Conservation (phyloP, 108 stramenopile species). For the Cyclotella kingstonii region DNA sequence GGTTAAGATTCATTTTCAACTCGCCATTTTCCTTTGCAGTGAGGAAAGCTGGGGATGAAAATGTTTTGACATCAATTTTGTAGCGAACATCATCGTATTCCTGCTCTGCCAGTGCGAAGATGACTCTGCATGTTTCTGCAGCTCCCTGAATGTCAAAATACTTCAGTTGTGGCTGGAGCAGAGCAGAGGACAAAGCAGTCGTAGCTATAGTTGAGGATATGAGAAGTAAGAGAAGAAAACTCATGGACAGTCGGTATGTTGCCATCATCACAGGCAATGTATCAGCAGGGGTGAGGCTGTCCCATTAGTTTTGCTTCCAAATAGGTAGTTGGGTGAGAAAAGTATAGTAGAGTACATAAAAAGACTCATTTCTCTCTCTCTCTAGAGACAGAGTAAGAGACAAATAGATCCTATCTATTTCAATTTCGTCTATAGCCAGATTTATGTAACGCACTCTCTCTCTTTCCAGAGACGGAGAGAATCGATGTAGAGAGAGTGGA, state of each 20-base stretch:
- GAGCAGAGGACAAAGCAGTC: slow-evolving; percentile 18
- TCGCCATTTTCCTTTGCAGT: slow-evolving; percentile 58
- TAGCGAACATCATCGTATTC: slow-evolving; percentile 50
- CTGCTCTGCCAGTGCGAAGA: slow-evolving; percentile 46
- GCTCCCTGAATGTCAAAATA: slow-evolving; percentile 59
- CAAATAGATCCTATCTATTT: too few species aligned
- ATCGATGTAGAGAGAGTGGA: too few species aligned
- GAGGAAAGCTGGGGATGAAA: slow-evolving; percentile 50
- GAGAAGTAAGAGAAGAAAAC: slow-evolving; percentile 16
- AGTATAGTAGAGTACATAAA: too few species aligned
- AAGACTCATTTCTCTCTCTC: too few species aligned
- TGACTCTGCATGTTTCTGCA: slow-evolving; percentile 51
- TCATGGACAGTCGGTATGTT: too few species aligned
- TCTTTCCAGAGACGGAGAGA: too few species aligned
- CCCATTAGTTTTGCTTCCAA: too few species aligned
- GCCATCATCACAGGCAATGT: neutral
- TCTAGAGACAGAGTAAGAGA: too few species aligned
- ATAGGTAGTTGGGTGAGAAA: too few species aligned
- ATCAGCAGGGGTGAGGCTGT: neutral
- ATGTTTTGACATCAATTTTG: slow-evolving; percentile 37
- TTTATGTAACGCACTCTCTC: too few species aligned
- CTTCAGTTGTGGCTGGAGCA: slow-evolving; percentile 34
- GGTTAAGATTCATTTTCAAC: slow-evolving; percentile 54
- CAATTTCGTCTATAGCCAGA: too few species aligned
- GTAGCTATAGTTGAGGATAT: slow-evolving; percentile 12